These are phyloP conservation scores for Clitopilus hobsonii DNA, from an alignment of 768 basidiomycete genomes.

Conservation along the genomic window DNA sequence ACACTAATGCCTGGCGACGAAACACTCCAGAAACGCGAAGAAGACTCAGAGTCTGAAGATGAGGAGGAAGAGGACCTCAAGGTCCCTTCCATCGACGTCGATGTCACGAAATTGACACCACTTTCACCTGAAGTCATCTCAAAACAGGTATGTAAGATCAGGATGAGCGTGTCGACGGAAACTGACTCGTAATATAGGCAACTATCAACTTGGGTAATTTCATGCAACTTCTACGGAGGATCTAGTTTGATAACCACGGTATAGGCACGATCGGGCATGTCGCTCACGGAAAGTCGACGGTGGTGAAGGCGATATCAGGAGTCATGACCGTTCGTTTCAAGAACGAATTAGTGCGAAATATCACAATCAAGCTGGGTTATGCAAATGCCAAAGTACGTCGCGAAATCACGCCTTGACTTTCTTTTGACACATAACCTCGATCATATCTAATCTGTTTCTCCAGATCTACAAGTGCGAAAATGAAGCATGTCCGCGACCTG, in stretches of 20 bases:
- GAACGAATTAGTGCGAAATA: constrained; percentile 98
- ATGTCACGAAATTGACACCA: constrained; percentile 78
- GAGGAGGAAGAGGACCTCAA: constrained; percentile 51
- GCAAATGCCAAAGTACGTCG: constrained; percentile 91
- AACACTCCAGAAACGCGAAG: constrained; percentile 54
- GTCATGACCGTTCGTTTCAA: constrained; percentile 99
- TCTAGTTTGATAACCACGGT: constrained; percentile 8
- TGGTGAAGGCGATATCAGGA: constrained; percentile 98
- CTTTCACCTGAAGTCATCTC: constrained; percentile 88
- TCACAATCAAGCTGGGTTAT: constrained; percentile 98
- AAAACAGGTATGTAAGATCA: constrained; percentile 62
- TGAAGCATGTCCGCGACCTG: constrained; percentile 86
- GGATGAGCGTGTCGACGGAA: neutral
- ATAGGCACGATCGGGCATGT: constrained; percentile 98
- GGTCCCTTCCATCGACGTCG: constrained; percentile 69
- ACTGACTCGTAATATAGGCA: constrained; percentile 46
- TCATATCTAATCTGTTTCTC: constrained; percentile 12
- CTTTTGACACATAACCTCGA: neutral
- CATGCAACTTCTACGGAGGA: neutral
- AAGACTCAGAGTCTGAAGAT: constrained; percentile 71
- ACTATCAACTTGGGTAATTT: constrained; percentile 85
- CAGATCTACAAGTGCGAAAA: constrained; percentile 99
- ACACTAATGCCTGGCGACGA: constrained; percentile 66
- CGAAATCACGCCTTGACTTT: neutral
- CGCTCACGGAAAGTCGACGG: constrained; percentile 94